Base-by-base conservation (phyloP, 2,329 filamentous ascomycete species). In the Xylariales sp. region DNA sequence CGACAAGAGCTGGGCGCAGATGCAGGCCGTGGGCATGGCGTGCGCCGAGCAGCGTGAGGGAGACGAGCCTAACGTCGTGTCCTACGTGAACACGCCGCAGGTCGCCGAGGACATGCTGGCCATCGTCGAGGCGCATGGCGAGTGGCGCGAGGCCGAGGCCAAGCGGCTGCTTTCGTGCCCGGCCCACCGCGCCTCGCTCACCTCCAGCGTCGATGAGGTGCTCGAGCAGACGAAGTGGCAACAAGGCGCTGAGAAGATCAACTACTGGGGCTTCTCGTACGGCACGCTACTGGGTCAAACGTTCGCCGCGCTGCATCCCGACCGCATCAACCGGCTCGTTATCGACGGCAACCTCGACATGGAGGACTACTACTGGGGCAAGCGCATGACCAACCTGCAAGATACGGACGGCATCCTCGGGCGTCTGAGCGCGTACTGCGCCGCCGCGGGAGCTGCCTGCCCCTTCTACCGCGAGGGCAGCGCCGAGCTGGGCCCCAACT, bases 31-130 rank as follows among this genome's bases (percentile, higher is more conserved):
- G 7, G 29, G 29, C 7, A 16, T 17, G 8, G 10, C 29, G 8
- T 30, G 29, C 29, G 29, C 29, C 8, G 14, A 8, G 7, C 11
- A 30, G 23, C 23, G 39, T 6, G n/a, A n/a, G 24, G 43, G 40
- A 5, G 46, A 45, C 24, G 45, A 49, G 19, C 40, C 47, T 7
- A 52, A 50, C 27, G 51, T 53, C n/a, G 40, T 48, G 1, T 35
- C 37, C 29, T 69, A 66, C 47, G 54, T 69, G 30, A 63, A 62
- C 12, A 73, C 70, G 0, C 64, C 67, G 2, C 64, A 60, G 17
- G 66, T 69, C 3, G 69, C 66, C 3, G 54, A 63, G 30, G 70
- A 75, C 43, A 72, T 74, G 66, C 50, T 74, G 6, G 61, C 66
- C 29, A 60, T 74, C 21, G 55, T 66, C 7, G 69, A 74, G 42